phyloP scores from a whole-genome alignment of 1,284 basidiomycete species.

The Puccinia novopanici region DNA sequence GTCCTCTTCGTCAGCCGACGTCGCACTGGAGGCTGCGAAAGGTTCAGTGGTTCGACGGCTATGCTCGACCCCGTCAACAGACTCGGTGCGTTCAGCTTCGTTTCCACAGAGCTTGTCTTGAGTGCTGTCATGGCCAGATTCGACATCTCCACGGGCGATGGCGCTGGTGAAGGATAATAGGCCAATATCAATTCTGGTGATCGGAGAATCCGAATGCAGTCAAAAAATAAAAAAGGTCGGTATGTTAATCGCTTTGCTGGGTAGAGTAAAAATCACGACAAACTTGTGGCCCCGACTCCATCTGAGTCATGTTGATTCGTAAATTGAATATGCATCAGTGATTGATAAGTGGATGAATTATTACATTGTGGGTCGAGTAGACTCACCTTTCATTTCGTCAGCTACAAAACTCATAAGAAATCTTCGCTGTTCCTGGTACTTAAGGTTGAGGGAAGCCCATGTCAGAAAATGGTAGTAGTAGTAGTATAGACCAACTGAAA shows the following conservation, averaged over 20 bases:
- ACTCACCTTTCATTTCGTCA: conserved; percentile 41
- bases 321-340: background rate
- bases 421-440: conserved; percentile 46
- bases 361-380: too few species aligned
- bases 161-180: conserved; percentile 41
- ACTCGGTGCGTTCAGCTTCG: conserved; percentile 4
- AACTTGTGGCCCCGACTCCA: conserved; percentile 40
- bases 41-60: background rate
- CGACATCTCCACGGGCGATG: conserved; percentile 19
- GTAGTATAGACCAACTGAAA: conserved; percentile 1
- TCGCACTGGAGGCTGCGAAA: background rate
- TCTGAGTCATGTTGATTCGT: background rate
- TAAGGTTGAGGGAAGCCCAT: background rate
- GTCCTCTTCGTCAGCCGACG: background rate
- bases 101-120: conserved; percentile 14
- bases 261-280: background rate
- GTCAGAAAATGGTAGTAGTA: background rate
- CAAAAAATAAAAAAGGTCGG: background rate
- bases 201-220: background rate
- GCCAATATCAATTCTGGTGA: conserved; percentile 40
- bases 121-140: conserved; percentile 10
- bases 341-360: background rate
- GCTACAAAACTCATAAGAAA: conserved; percentile 44
- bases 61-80: background rate
- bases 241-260: background rate